Base-by-base conservation (phyloP, 129 eudicot genomes). In the Erigeron canadensis region DNA sequence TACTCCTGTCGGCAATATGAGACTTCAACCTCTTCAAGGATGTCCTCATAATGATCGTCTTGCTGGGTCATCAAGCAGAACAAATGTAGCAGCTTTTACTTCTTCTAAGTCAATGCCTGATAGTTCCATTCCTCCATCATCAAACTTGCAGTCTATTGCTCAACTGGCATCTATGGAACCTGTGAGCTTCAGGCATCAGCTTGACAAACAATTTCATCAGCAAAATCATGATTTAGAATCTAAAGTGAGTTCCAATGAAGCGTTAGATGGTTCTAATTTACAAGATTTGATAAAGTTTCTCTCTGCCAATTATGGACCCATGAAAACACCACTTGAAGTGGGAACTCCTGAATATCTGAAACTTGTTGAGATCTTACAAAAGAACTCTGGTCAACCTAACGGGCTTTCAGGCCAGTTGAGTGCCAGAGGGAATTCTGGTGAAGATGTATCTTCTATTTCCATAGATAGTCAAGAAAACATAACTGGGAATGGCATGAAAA, bases 1-100 rank as follows among this genome's bases (percentile, higher is more conserved):
- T 21, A 60, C 70, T 71, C 80, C 63, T 75, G 71, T 70, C 70
- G 75, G 71, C 70, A 78, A 71, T 70, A 81, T 56, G 71, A 75
- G 42, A 67, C 47, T 69, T 76, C 81, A 65, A 68, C 75, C 77
- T 75, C 78, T 65, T 66, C 74, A 76, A 69, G 84, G 76, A 75
- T 64, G 28, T 76, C 16, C 73, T 73, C 65, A 72, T 69, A 66
- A 61, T 51, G 83, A 80, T 65, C 58, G 17, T 80, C 39, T 72
- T 64, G 43, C 67, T 44, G 84, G 77, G 63, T 72, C 80, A 23
- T 67, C 86, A 23, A 76, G 76, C 56, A 86, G 67, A 67, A 75
- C 74, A 57, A 81, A 73, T 72, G 56, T 64, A 71, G 39, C 22
- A 40, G 69, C 67, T 69, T 55, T 46, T 22, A 69, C 72, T 76